Conservation (phyloP, 2,329 filamentous ascomycete genomes). For the Trichoderma asperellum region DNA sequence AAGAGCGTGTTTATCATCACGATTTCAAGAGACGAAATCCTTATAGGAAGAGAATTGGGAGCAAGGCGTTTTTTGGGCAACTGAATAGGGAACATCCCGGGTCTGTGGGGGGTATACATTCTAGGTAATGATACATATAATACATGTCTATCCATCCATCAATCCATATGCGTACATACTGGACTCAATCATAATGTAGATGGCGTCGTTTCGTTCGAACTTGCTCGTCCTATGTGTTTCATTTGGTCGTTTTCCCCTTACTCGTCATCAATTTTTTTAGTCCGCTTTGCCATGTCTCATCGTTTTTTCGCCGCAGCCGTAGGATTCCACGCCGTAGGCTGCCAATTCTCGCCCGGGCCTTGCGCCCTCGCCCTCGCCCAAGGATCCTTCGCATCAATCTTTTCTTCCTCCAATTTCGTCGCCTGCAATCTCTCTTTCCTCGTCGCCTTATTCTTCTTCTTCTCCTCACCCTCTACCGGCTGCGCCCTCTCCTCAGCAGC, state of each 20-base stretch:
- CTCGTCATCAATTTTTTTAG: not conserved
- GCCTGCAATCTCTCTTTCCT: not conserved
- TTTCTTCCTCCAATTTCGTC: constrained; percentile 1
- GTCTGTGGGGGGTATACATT: constrained; percentile 27
- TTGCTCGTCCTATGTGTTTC: not conserved
- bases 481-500: not conserved
- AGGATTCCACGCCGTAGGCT: constrained; percentile 66
- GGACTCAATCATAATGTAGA: constrained; percentile 3
- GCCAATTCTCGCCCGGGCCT: constrained; percentile 67
- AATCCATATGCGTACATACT: constrained; percentile 1
- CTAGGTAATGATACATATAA: constrained; percentile 29
- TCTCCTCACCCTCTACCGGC: not conserved
- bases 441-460: not conserved
- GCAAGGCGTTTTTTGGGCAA: constrained; percentile 25
- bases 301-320: constrained; percentile 41
- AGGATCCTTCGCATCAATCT: constrained; percentile 49
- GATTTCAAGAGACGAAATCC: not conserved
- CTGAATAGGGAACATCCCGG: not conserved
- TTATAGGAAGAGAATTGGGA: not conserved
- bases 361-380: constrained; percentile 57
- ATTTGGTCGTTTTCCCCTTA: too few species aligned
- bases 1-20: not conserved
- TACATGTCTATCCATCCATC: constrained; percentile 15
- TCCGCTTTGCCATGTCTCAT: not conserved
- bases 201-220: not conserved